Conservation (phyloP, 2,329 filamentous ascomycete species). For the Colletotrichum zoysiae region DNA sequence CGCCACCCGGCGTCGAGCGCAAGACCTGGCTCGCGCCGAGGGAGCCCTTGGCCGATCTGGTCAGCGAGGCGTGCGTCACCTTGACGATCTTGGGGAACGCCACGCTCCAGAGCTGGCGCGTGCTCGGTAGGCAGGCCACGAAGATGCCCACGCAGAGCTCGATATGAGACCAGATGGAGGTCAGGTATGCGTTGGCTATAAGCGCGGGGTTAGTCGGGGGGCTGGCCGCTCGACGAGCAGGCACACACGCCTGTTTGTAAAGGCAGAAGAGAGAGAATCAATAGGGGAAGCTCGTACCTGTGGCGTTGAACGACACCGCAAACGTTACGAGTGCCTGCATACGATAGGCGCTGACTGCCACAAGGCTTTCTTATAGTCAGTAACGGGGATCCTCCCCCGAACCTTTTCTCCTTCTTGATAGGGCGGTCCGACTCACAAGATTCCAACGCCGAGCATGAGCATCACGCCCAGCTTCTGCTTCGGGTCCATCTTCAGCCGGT, state of each 20-base stretch:
- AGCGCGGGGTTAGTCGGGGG: background rate
- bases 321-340: conserved; percentile 13
- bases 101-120: conserved; percentile 34
- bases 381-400: too few species aligned
- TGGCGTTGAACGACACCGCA: conserved; percentile 29
- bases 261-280: accelerated
- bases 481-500: conserved; percentile 48
- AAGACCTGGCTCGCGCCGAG: conserved; percentile 16
- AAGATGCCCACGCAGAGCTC: conserved; percentile 33
- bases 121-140: conserved; percentile 34
- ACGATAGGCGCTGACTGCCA: conserved; percentile 35
- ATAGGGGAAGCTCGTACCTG: conserved; percentile 12
- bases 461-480: conserved; percentile 54
- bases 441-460: conserved; percentile 54
- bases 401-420: background rate
- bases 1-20: background rate
- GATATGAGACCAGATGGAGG: conserved; percentile 33
- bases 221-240: too few species aligned
- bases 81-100: conserved; percentile 31
- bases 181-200: conserved; percentile 17
- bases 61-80: conserved; percentile 24
- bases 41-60: conserved; percentile 15
- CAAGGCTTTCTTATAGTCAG: conserved; percentile 10
- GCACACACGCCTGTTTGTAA: background rate
- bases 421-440: conserved; percentile 32